Base-by-base conservation (phyloP, 2,329 filamentous ascomycete genomes). In the Fusarium palustre region DNA sequence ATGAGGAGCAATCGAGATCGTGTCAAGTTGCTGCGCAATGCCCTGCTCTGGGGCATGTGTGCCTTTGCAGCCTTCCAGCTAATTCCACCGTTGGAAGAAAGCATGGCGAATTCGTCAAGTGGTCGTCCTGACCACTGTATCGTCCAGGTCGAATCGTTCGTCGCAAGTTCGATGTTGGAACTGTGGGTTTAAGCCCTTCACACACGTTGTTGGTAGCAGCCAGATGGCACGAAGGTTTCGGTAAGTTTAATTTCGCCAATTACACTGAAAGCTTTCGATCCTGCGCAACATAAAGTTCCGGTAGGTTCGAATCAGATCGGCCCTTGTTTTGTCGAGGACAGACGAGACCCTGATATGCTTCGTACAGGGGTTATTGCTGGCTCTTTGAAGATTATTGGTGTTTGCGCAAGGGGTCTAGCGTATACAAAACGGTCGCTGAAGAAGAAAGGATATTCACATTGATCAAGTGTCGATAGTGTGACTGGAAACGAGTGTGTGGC, bases 51-150 rank as follows among this genome's bases (percentile, higher is more conserved):
- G 43, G 94, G 93, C 74, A 97, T 83, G 76, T 89, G 88, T 75
- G 92, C 86, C 83, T 89, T 92, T 72, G 94, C 91, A 71, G 92
- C 91, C 85, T 97, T 97, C 94, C 95, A 98, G 80, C 90, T 94
- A 77, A 95, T 87, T 79, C 93, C 92, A 79, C 92, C 92, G 79
- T 92, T 97, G 70, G 93, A 92, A 75, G 97, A 89, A 83, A 97
- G 89, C 94, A 97, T 97, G 68, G 72, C 84, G 77, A 78, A 77
- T 75, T 77, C 77, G 64, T 69, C 59, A 45, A 50, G 59, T 52
- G 59, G 50, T 50, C 59, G 60, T 68, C 36, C 60, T 68, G 60
- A 61, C 64, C 69, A 63, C 62, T 62, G 54, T 68, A 61, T 63
- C 54, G 49, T 33, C 42, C 24, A 47, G 39, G 18, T 54, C 49